phyloP scores from a whole-genome alignment of 768 basidiomycete species.

The Psilocybe azurescens region DNA sequence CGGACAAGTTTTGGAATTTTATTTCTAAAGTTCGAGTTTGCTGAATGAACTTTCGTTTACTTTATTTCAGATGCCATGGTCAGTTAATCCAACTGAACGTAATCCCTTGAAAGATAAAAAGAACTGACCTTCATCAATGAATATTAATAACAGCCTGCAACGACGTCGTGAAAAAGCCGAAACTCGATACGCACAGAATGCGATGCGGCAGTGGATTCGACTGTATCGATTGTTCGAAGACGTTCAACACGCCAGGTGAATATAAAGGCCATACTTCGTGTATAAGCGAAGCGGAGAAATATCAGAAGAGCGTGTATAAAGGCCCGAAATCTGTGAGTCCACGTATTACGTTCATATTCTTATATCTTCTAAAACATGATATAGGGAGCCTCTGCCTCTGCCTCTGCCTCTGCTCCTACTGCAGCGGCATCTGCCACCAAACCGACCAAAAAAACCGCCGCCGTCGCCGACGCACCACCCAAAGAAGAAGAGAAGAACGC shows the following conservation, averaged over 20 bases:
- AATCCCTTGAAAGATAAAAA: background rate
- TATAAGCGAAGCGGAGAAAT: slow-evolving; percentile 92
- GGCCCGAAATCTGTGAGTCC: slow-evolving; percentile 66
- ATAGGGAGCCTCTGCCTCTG: background rate
- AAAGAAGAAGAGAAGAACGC: background rate
- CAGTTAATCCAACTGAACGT: slow-evolving; percentile 25
- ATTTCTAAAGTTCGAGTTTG: background rate
- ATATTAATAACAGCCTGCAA: slow-evolving; percentile 57
- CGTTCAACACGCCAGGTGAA: slow-evolving; percentile 75
- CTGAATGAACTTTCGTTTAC: background rate
- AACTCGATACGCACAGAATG: slow-evolving; percentile 78
- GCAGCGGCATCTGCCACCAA: background rate
- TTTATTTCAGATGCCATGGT: slow-evolving; percentile 69
- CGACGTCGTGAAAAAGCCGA: slow-evolving; percentile 93
- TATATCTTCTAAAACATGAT: background rate
- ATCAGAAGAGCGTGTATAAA: slow-evolving; percentile 86
- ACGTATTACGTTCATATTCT: background rate
- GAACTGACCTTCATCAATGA: background rate
- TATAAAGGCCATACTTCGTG: slow-evolving; percentile 87
- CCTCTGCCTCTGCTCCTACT: background rate
- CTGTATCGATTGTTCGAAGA: slow-evolving; percentile 89
- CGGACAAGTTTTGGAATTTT: background rate
- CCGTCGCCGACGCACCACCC: background rate
- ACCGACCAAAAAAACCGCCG: slow-evolving; percentile 1
- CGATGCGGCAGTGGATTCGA: slow-evolving; percentile 74